Percentiles rank a stretch among this genome's conserved stretches.
Conservation (phyloP, 83 land plant genomes). For the Picea abies region DNA sequence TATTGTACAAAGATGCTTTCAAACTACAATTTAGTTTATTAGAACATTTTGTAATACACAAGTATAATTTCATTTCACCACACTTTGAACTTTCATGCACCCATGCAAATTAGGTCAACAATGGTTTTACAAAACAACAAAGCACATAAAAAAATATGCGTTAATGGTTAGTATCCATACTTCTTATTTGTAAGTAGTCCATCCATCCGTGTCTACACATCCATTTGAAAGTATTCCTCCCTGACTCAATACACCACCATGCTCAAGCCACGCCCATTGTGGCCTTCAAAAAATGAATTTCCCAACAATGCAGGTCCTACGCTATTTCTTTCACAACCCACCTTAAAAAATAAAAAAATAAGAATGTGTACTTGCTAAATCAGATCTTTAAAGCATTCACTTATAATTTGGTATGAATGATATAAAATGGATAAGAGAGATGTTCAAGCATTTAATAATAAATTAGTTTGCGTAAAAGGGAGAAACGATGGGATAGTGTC, state of each 20-base stretch:
- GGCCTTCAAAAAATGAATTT: conserved; percentile 17
- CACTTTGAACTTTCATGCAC: background rate
- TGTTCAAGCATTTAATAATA: too few relatives aligned
- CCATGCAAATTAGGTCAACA: conserved; percentile 17
- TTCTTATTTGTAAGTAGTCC: conserved; percentile 76
- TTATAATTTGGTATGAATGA: too few relatives aligned
- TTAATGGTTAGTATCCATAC: conserved; percentile 82
- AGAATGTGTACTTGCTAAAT: too few relatives aligned
- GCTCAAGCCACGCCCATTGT: conserved; percentile 74
- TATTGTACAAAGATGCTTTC: background rate
- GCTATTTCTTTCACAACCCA: too few relatives aligned
- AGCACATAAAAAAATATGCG: conserved; percentile 51
- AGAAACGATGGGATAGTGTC: too few relatives aligned
- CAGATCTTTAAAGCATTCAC: too few relatives aligned
- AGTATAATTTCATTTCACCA: background rate
- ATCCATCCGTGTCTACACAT: conserved; percentile 67
- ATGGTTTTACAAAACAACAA: conserved; percentile 26
- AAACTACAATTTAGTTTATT: background rate
- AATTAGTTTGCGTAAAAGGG: too few relatives aligned
- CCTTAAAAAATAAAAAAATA: too few relatives aligned
- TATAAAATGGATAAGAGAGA: too few relatives aligned
- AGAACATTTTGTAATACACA: background rate
- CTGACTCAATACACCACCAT: conserved; percentile 74
- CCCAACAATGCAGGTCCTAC: too few relatives aligned
- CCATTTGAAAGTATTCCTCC: conserved; percentile 75